phyloP scores from a whole-genome alignment of 2,329 filamentous ascomycete species.

The Cadophora sp. region DNA sequence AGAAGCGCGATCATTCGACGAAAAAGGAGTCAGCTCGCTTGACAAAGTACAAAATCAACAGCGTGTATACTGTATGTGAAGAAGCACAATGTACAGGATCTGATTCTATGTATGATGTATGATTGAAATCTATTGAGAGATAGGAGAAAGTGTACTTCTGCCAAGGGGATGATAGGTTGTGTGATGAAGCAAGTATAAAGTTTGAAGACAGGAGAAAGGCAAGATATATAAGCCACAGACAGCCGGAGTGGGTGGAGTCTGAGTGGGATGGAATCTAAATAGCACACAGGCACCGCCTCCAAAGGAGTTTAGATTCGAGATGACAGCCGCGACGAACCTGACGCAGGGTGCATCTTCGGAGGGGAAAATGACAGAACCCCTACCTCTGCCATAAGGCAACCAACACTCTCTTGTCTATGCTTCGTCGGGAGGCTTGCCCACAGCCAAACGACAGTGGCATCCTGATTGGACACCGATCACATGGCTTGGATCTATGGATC shows the following conservation, averaged over 20 bases:
- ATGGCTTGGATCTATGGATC: slow-evolving; percentile 20
- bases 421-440: neutral
- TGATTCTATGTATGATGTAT: slow-evolving; percentile 9
- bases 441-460: slow-evolving; percentile 19
- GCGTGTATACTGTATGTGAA: slow-evolving; percentile 1
- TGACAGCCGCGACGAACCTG: slow-evolving; percentile 38
- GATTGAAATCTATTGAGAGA: slow-evolving; percentile 19
- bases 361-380: slow-evolving; percentile 21
- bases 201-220: slow-evolving; percentile 8
- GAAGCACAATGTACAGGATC: slow-evolving; percentile 2
- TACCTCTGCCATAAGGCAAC: slow-evolving; percentile 36
- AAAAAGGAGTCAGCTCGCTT: slow-evolving; percentile 14
- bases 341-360: slow-evolving; percentile 31
- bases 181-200: slow-evolving; percentile 12
- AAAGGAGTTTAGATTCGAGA: slow-evolving; percentile 33
- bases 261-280: slow-evolving; percentile 24
- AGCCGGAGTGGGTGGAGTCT: slow-evolving; percentile 26
- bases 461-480: slow-evolving; percentile 31
- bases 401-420: slow-evolving; percentile 3
- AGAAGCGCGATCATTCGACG: slow-evolving; percentile 13
- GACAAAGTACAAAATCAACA: slow-evolving; percentile 17
- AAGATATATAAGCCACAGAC: slow-evolving; percentile 33
- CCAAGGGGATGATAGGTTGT: slow-evolving; percentile 11
- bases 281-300: slow-evolving; percentile 39
- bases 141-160: slow-evolving; percentile 17